These are phyloP conservation scores for Lactarius trivialis DNA, from an alignment of 768 basidiomycete genomes.

Conservation along the genomic window DNA sequence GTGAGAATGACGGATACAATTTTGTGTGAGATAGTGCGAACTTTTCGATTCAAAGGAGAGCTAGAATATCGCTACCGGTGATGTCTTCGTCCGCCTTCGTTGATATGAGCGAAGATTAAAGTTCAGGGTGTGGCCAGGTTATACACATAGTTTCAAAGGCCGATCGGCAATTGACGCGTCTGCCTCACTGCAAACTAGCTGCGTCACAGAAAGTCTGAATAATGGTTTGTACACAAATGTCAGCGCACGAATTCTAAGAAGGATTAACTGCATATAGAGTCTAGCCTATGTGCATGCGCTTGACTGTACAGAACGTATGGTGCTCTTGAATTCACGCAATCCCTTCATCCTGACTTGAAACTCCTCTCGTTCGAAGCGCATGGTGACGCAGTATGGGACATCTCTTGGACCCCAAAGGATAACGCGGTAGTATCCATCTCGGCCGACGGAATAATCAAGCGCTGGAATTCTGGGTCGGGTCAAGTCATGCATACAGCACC, in stretches of 20 bases:
- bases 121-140: constrained; percentile 36
- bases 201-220: constrained; percentile 1
- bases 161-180: constrained; percentile 38
- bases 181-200: background rate
- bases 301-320: constrained; percentile 71
- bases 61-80: constrained; percentile 26
- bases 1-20: background rate
- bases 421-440: constrained; percentile 65
- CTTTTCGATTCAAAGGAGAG: constrained; percentile 24
- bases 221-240: constrained; percentile 11
- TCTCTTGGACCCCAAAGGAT: constrained; percentile 56
- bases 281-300: constrained; percentile 66
- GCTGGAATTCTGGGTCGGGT: constrained; percentile 63
- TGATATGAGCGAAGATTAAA: constrained; percentile 68
- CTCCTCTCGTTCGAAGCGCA: constrained; percentile 50
- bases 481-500: constrained; percentile 53
- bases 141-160: constrained; percentile 39
- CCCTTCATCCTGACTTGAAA: constrained; percentile 26
- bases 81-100: constrained; percentile 97
- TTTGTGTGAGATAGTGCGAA: constrained; percentile 19
- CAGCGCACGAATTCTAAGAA: background rate
- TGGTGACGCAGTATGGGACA: constrained; percentile 72
- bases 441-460: constrained; percentile 71
- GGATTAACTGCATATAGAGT: constrained; percentile 38
- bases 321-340: constrained; percentile 13